Conservation (phyloP, 768 basidiomycete genomes). For the Leccinellum luteum region DNA sequence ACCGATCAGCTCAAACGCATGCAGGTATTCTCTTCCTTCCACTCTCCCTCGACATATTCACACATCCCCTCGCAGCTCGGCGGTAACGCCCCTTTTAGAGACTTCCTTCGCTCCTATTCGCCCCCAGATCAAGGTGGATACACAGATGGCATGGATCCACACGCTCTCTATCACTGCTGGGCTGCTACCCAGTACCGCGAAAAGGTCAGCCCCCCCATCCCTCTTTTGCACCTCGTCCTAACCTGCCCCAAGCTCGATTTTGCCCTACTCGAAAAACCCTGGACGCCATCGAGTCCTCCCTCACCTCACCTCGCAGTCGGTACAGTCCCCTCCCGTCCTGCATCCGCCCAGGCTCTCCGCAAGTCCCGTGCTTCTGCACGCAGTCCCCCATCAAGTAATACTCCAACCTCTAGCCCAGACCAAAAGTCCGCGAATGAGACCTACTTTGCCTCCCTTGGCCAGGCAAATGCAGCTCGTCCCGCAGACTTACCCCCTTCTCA, state of each 20-base stretch:
- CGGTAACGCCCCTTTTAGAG: conserved; percentile 80
- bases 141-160: conserved; percentile 54
- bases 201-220: conserved; percentile 54
- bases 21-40: conserved; percentile 57
- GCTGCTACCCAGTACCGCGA: conserved; percentile 93
- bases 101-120: conserved; percentile 71
- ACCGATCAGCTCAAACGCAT: conserved; percentile 85
- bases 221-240: conserved; percentile 9
- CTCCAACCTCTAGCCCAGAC: conserved; percentile 47
- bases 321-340: conserved; percentile 53
- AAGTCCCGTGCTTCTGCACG: conserved; percentile 79
- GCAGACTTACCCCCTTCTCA: conserved; percentile 86
- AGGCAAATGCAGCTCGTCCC: conserved; percentile 74
- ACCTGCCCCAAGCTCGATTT: conserved; percentile 66
- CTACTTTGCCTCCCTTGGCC: conserved; percentile 83
- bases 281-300: conserved; percentile 78
- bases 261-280: conserved; percentile 67
- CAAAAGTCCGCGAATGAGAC: conserved; percentile 82
- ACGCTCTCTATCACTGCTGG: conserved; percentile 90
- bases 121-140: conserved; percentile 70
- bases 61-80: conserved; percentile 56
- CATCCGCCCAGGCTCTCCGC: conserved; percentile 79
- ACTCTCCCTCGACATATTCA: conserved; percentile 2
- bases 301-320: conserved; percentile 46
- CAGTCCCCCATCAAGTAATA: conserved; percentile 46